Conservation (phyloP, 2,329 filamentous ascomycete genomes). For the Aaosphaeria arxii region DNA sequence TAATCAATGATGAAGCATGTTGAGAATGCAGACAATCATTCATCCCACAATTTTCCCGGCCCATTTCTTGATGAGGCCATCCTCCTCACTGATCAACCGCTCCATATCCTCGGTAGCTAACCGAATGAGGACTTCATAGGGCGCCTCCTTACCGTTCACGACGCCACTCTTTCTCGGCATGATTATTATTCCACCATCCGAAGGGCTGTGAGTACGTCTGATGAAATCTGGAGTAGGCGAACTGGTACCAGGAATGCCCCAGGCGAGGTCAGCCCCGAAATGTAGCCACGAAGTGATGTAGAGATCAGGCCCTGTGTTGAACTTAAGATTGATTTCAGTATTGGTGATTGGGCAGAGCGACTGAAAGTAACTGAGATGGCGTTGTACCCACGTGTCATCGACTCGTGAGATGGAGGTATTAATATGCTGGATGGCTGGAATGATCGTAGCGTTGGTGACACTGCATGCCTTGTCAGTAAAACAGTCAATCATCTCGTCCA, state of each 20-base stretch:
- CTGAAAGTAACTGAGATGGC: constrained; percentile 29
- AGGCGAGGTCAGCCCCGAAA: constrained; percentile 28
- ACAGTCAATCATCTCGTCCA: neutral
- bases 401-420: constrained; percentile 24
- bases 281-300: constrained; percentile 37
- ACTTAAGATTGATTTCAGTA: constrained; percentile 25
- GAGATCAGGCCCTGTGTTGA: constrained; percentile 29
- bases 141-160: constrained; percentile 22
- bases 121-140: constrained; percentile 33
- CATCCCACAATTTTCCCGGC: no score
- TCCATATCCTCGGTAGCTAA: constrained; percentile 34
- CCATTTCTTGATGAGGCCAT: constrained; percentile 13
- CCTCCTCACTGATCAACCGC: constrained; percentile 23
- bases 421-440: constrained; percentile 23
- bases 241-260: constrained; percentile 34
- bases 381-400: constrained; percentile 28
- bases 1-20: no score
- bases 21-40: no score
- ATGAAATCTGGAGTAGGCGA: constrained; percentile 28
- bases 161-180: constrained; percentile 25
- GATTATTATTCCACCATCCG: constrained; percentile 35
- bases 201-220: constrained; percentile 23
- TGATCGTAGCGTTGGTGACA: constrained; percentile 28
- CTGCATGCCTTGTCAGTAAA: constrained; percentile 8
- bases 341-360: constrained; percentile 25